These are phyloP conservation scores for Tranzscheliella williamsii DNA, from an alignment of 1,284 basidiomycete genomes.

Conservation along the genomic window DNA sequence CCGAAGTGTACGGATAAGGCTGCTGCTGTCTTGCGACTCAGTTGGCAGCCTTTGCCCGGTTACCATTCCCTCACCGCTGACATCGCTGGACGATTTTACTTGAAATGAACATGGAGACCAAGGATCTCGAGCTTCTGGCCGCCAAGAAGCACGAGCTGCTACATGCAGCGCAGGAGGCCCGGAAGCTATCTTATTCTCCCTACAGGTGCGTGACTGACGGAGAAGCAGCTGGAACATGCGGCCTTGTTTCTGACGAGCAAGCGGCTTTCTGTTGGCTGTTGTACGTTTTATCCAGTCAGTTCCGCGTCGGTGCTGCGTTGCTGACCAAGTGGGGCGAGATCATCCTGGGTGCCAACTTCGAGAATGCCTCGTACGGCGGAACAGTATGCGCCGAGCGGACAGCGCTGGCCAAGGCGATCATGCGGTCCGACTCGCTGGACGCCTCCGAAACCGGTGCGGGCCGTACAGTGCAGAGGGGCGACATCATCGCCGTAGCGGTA, in stretches of 20 bases:
- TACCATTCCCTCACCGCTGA: too few relatives aligned
- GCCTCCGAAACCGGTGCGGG: slow-evolving; percentile 16
- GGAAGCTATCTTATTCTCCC: slow-evolving; percentile 51
- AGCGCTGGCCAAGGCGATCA: slow-evolving; percentile 46
- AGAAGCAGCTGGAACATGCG: too few relatives aligned
- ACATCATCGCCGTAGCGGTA: slow-evolving; percentile 49
- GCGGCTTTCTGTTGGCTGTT: not conserved
- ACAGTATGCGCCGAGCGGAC: slow-evolving; percentile 58
- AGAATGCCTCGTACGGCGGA: slow-evolving; percentile 85
- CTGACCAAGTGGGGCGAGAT: slow-evolving; percentile 72
- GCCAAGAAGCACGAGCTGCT: slow-evolving; percentile 41
- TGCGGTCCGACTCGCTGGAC: slow-evolving; percentile 17
- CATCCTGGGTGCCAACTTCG: slow-evolving; percentile 81
- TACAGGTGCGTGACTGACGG: slow-evolving; percentile 38
- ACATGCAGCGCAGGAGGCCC: slow-evolving; percentile 44
- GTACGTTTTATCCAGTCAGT: slow-evolving; percentile 67
- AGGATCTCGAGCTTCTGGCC: slow-evolving; percentile 24
- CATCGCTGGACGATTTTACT: too few relatives aligned
- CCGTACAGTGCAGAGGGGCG: slow-evolving; percentile 31
- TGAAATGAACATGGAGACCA: slow-evolving; percentile 26
- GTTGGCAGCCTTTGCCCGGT: too few relatives aligned
- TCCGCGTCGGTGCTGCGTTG: slow-evolving; percentile 83
- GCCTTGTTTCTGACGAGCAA: too few relatives aligned
- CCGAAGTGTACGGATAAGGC: too few relatives aligned
- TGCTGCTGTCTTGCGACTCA: too few relatives aligned